phyloP scores from a whole-genome alignment of 192 early-diverging fungal species.

The Chytriomyces sp. region DNA sequence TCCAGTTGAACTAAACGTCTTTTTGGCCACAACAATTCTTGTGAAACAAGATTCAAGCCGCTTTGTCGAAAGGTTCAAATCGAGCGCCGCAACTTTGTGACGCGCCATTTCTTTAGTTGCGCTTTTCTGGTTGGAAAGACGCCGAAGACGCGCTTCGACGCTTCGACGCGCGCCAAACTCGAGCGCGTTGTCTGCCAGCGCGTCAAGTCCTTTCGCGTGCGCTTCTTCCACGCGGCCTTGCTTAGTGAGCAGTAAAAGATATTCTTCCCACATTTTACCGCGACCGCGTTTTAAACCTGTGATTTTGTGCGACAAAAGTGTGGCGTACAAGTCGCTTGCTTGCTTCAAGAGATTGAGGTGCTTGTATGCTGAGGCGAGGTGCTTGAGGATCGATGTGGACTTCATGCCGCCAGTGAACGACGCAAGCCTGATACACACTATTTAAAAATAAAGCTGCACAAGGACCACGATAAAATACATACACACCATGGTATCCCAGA shows the following conservation, averaged over 20 bases:
- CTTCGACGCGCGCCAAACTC: constrained; percentile 12
- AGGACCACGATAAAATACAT: constrained; percentile 33
- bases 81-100: background rate
- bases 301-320: constrained; percentile 33
- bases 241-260: constrained; percentile 24
- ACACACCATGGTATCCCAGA: constrained; percentile 45
- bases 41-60: constrained; percentile 3
- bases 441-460: constrained; percentile 36
- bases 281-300: constrained; percentile 30
- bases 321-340: constrained; percentile 9
- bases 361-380: constrained; percentile 3
- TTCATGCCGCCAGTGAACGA: constrained; percentile 42
- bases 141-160: constrained; percentile 30
- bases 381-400: constrained; percentile 36
- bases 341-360: constrained; percentile 12
- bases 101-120: background rate
- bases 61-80: background rate
- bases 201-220: constrained; percentile 22
- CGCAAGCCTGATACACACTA: constrained; percentile 11
- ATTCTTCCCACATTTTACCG: constrained; percentile 44
- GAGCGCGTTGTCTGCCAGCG: constrained; percentile 42
- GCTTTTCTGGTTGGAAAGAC: background rate
- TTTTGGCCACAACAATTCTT: constrained; percentile 11
- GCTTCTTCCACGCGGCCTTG: constrained; percentile 26
- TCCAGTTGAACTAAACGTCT: constrained; percentile 36